Evolutionary conservation across 345 rosid genomes (phyloP).

Genomic region (Eucalyptus tenuipes): DNA sequence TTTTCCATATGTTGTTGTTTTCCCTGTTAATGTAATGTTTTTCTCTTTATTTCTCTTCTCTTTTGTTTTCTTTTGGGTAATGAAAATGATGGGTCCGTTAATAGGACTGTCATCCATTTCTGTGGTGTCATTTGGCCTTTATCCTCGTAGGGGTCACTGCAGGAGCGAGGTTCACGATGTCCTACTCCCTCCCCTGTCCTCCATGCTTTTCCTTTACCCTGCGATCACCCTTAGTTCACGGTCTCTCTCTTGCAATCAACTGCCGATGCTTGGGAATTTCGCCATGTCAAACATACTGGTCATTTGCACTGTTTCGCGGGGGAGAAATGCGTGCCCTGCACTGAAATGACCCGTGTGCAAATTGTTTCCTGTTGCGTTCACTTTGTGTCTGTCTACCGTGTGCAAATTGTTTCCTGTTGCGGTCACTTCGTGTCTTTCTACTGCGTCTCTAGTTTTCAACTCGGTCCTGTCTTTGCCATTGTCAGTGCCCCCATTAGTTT

Average conservation of each 20-base stretch:
- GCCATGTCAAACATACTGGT: neutral
- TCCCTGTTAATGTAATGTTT: neutral
- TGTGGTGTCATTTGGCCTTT: neutral
- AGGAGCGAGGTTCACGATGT: neutral
- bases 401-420: neutral
- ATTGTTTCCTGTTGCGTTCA: neutral
- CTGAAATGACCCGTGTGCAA: neutral
- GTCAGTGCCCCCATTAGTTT: neutral
- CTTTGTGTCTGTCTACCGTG: neutral
- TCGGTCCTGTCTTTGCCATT: neutral
- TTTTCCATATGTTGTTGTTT: fast-evolving
- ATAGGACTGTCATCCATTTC: neutral
- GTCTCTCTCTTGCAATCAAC: neutral
- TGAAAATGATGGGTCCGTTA: neutral
- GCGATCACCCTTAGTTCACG: neutral
- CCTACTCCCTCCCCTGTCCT: neutral
- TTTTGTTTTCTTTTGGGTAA: neutral
- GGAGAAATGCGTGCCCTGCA: neutral
- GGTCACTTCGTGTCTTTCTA: neutral
- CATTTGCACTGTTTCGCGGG: neutral
- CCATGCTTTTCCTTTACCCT: neutral
- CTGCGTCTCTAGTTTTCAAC: neutral
- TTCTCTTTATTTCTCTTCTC: neutral
- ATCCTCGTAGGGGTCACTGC: neutral
- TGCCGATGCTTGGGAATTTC: neutral